phyloP scores from a whole-genome alignment of 2,329 filamentous ascomycete genomes.

The Fusarium pseudonygamai region DNA sequence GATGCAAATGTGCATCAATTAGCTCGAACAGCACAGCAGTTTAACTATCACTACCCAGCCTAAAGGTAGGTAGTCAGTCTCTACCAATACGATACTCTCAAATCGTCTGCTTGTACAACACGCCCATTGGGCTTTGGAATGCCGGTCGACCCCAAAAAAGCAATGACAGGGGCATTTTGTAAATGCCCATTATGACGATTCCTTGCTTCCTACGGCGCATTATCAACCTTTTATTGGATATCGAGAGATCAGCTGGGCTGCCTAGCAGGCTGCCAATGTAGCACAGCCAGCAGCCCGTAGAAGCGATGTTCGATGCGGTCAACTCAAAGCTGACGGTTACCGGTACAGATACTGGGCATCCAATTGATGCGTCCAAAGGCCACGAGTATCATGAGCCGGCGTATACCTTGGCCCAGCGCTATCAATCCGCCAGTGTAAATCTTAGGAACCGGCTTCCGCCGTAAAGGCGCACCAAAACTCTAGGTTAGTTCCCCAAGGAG shows the following conservation, averaged over 20 bases:
- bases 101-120: slow-evolving; percentile 13
- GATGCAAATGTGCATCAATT: slow-evolving; percentile 22
- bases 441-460: slow-evolving; percentile 1
- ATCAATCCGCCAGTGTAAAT: slow-evolving; percentile 6
- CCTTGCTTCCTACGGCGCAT: slow-evolving; percentile 21
- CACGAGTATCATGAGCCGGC: not conserved
- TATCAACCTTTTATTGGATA: slow-evolving; percentile 24
- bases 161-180: slow-evolving; percentile 22
- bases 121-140: slow-evolving; percentile 29
- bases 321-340: not conserved
- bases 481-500: not conserved
- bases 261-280: slow-evolving; percentile 26
- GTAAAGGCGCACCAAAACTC: slow-evolving; percentile 5
- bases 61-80: not conserved
- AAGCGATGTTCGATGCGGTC: slow-evolving; percentile 2
- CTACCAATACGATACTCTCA: slow-evolving; percentile 23
- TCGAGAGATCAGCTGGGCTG: slow-evolving; percentile 26
- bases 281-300: slow-evolving; percentile 17
- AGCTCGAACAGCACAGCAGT: slow-evolving; percentile 7
- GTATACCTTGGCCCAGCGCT: not conserved
- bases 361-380: slow-evolving; percentile 4
- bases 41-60: not conserved
- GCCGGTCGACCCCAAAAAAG: slow-evolving; percentile 24
- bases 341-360: not conserved
- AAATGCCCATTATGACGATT: slow-evolving; percentile 32